These are phyloP conservation scores for Backusella sp. DNA, from an alignment of 192 early-diverging fungal species.

Conservation along the genomic window DNA sequence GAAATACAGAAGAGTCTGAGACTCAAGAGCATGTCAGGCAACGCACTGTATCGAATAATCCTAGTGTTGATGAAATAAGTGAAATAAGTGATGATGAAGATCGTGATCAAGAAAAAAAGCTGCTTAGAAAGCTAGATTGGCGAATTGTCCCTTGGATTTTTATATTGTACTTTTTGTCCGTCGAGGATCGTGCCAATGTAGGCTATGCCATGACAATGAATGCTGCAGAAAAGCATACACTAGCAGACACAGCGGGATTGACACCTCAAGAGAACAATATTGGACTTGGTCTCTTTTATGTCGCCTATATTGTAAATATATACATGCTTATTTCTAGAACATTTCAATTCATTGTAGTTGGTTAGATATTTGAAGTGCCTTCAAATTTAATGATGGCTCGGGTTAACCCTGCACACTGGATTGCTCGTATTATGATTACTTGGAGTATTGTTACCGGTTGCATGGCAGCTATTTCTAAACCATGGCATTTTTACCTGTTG, in stretches of 20 bases:
- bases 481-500: conserved; percentile 39
- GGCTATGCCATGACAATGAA: conserved; percentile 40
- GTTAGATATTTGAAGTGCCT: conserved; percentile 34
- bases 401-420: conserved; percentile 35
- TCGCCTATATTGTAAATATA: conserved; percentile 34
- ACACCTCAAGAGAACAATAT: conserved; percentile 28
- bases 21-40: neutral
- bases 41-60: neutral
- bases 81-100: neutral
- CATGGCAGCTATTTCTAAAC: conserved; percentile 34
- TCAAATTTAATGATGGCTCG: conserved; percentile 35
- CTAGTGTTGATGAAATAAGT: neutral
- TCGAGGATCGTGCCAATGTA: conserved; percentile 35
- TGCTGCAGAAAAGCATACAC: conserved; percentile 25
- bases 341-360: neutral
- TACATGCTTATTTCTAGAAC: neutral
- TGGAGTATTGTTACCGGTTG: conserved; percentile 38
- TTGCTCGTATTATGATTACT: conserved; percentile 37
- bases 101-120: conserved; percentile 20
- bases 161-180: conserved; percentile 31
- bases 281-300: conserved; percentile 35
- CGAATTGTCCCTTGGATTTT: conserved; percentile 37
- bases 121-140: conserved; percentile 34
- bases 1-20: neutral
- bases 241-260: conserved; percentile 19